Percentiles rank a stretch among this genome's conserved stretches.
phyloP scores from a whole-genome alignment of 768 basidiomycete species.

The Myochromella boudieri region DNA sequence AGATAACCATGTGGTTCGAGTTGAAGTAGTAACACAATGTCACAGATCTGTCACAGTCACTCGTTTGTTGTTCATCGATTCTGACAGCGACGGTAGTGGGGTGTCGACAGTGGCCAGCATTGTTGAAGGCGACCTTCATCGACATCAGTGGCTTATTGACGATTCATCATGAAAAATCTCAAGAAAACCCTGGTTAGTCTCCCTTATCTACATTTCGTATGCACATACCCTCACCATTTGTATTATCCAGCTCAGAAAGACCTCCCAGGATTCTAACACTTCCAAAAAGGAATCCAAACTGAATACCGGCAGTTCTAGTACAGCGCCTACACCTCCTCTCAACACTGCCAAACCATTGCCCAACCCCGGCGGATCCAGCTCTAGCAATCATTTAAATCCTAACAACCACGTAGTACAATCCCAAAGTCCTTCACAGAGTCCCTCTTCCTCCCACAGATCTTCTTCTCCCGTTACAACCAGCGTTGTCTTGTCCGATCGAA shows the following conservation, averaged over 20 bases:
- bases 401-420: conserved; percentile 33
- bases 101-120: conserved; percentile 17
- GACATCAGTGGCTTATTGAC: conserved; percentile 11
- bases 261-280: conserved; percentile 60
- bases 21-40: too few relatives aligned
- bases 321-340: conserved; percentile 57
- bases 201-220: conserved; percentile 15
- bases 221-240: conserved; percentile 21
- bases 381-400: conserved; percentile 36
- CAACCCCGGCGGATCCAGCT: conserved; percentile 40
- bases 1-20: too few relatives aligned
- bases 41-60: conserved; percentile 24
- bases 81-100: conserved; percentile 24
- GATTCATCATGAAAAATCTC: conserved; percentile 70
- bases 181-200: conserved; percentile 75
- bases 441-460: conserved; percentile 43
- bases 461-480: conserved; percentile 38
- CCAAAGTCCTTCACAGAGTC: conserved; percentile 40
- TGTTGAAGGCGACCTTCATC: conserved; percentile 14
- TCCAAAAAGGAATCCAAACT: conserved; percentile 71
- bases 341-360: conserved; percentile 69
- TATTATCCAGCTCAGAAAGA: conserved; percentile 59
- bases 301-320: conserved; percentile 27
- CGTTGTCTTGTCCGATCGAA: conserved; percentile 55
- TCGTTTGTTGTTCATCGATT: conserved; percentile 43